Evolutionary conservation across 305 asterid genomes (phyloP), one percentile per base, ranked within the genome.

Genomic region (Petunia hybrid): DNA sequence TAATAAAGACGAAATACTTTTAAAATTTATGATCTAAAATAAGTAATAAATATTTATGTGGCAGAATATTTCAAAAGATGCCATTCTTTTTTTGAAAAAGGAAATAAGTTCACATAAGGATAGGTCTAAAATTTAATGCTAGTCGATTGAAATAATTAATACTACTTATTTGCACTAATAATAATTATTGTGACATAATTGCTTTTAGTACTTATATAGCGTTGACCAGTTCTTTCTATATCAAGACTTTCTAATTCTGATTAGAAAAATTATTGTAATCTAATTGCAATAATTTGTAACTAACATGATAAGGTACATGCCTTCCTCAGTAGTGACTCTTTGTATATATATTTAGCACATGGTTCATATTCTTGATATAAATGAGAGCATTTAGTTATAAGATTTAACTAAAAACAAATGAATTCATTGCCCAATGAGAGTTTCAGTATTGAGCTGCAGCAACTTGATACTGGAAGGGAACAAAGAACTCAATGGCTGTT

Each of bases 401-500:
- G 82, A 83, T 69, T 83, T 73, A 61, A 68, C 76, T 80, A 77
- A 40, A 82, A 76, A 62, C 0, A 4, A 3, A 60, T 80, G 66
- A 57, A 48, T 77, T 73, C 79, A 14, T 3, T 40, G 31, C 43
- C 82, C 0, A 65, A 45, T 74, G 83, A 60, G 70, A 64, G 46
- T 82, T 22, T 77, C 61, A 60, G 43, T 45, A 83, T 80, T 36
- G 87, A 85, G 78, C 82, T 63, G 62, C 82, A 74, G 76, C 83
- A 78, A 31, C 82, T 81, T 40, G 78, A 82, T 62, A 31, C 3
- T 16, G 85, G 67, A 78, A 82, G 82, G 57, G 69, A 83, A 4
- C 80, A 91, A 85, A 87, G 97, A 83, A 82, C 92, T 1, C 87
- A 83, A n/a, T 89, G 92, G 97, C 81, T 92, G 61, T 89, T 92